Evolutionary conservation across 257 asterid species (phyloP).

Genomic region (Gynochthodes officinalis): DNA sequence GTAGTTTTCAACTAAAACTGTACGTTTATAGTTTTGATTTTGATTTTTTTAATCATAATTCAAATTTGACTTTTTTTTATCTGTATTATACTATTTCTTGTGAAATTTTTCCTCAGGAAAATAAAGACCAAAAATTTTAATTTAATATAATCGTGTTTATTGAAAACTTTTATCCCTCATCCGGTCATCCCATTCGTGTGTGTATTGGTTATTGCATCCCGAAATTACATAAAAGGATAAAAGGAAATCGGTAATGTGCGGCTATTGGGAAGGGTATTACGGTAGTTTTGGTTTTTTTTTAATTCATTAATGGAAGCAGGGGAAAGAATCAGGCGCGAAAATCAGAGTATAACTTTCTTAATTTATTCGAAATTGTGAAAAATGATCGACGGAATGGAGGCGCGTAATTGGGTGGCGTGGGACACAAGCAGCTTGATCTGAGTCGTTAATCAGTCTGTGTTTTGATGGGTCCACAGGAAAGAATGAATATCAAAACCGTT

Average conservation of each 20-base stretch:
- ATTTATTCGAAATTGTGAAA: conserved; percentile 4
- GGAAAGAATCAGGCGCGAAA: conserved; percentile 14
- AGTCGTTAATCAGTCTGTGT: neutral
- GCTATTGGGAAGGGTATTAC: neutral
- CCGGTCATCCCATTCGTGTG: neutral
- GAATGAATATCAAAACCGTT: neutral
- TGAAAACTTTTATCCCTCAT: no score
- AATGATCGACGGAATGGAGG: neutral
- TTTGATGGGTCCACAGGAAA: neutral
- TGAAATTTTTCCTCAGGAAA: neutral
- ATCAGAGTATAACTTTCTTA: neutral
- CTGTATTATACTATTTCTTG: neutral
- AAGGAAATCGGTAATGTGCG: no score
- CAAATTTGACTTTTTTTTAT: neutral
- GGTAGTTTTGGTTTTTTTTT: neutral
- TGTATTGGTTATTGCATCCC: neutral
- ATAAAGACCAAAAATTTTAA: neutral
- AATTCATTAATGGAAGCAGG: neutral
- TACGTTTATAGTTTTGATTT: neutral
- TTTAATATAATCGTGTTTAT: neutral
- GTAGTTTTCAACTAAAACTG: conserved; percentile 8
- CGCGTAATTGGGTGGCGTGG: conserved; percentile 4
- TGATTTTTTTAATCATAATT: neutral
- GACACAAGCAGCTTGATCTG: conserved; percentile 1
- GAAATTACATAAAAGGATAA: neutral